Base-by-base conservation (phyloP, 345 rosid genomes). In the Eucalyptus paniculata region DNA sequence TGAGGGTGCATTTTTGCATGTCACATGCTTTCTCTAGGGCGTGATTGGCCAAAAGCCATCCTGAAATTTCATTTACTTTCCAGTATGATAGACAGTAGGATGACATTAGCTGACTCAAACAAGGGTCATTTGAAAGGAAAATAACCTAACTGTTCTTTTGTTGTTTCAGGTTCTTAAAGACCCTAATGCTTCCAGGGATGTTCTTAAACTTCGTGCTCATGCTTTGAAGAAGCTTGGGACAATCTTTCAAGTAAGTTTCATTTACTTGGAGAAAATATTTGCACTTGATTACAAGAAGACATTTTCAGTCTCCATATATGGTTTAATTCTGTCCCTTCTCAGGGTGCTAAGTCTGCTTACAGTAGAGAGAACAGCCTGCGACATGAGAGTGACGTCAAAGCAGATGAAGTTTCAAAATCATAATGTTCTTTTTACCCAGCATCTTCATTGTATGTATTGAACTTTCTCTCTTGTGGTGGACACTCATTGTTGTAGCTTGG, bases 211-310 rank as follows among this genome's bases (percentile, higher is more conserved):
- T 47, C 94, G 99, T 50, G 98, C 97, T 58, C 92, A 91, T 88
- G 99, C 91, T 13, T 91, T 98, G 94, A 96, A 93, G 90, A 96
- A 95, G 92, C 98, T 98, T 7, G 99, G 99, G 81, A 93, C 94
- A 53, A 92, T 98, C 91, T 98, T 98, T 92, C 97, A 97, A 92
- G 99, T 96, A 88, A 93, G 94, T 91, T 44, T 86, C 47, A 12
- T 85, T 87, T 47, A 69, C 87, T 87, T 19, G 24, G 47, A 2
- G 83, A 23, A 83, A 80, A 37, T 19, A 21, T 37, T 23, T 77
- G 45, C 83, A 37, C 42, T 65, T 60, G 18, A 67, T 44, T 86
- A 34, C 56, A 21, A 19, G 14, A 56, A 50, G 62, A 50, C 26
- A 86, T 86, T 30, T 45, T 45, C 56, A 50, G 56, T 9, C 56